phyloP scores from a whole-genome alignment of 768 basidiomycete species.

The Rhizopogon roseolus region DNA sequence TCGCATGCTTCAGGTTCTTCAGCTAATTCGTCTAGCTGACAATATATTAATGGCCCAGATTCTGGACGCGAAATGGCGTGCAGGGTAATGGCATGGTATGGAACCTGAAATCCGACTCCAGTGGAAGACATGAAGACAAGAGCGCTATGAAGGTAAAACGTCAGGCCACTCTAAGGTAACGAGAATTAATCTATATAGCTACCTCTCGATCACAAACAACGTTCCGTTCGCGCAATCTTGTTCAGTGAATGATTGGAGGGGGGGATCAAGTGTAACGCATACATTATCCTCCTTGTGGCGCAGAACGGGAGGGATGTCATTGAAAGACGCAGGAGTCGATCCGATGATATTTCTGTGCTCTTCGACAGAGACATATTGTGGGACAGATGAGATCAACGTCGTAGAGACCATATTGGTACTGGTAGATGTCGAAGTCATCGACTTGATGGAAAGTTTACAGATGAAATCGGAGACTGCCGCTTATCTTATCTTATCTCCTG shows the following conservation, averaged over 20 bases:
- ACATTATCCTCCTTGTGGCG: conserved; percentile 72
- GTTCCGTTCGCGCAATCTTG: conserved; percentile 56
- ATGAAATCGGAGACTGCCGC: too few relatives aligned
- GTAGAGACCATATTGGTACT: neutral
- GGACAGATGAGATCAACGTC: neutral
- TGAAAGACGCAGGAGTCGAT: conserved; percentile 84
- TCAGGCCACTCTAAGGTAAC: conserved; percentile 2
- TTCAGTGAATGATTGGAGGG: conserved; percentile 51
- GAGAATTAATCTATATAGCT: conserved; percentile 7
- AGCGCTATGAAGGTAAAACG: conserved; percentile 38
- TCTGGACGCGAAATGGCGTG: conserved; percentile 85
- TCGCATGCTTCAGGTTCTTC: conserved; percentile 29
- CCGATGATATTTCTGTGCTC: conserved; percentile 30
- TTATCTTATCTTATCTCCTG: too few relatives aligned
- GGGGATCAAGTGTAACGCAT: conserved; percentile 63
- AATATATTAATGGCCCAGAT: conserved; percentile 73
- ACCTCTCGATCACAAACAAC: conserved; percentile 88
- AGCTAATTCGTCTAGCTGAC: conserved; percentile 81
- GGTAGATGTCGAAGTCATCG: neutral
- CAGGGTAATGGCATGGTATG: conserved; percentile 87
- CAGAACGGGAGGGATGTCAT: conserved; percentile 79
- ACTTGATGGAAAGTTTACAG: too few relatives aligned
- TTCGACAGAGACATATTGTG: neutral
- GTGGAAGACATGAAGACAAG: conserved; percentile 72
- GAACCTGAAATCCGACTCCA: conserved; percentile 74